Evolutionary conservation across 2,329 filamentous ascomycete species (phyloP).

Genomic region (Helotiales sp.): DNA sequence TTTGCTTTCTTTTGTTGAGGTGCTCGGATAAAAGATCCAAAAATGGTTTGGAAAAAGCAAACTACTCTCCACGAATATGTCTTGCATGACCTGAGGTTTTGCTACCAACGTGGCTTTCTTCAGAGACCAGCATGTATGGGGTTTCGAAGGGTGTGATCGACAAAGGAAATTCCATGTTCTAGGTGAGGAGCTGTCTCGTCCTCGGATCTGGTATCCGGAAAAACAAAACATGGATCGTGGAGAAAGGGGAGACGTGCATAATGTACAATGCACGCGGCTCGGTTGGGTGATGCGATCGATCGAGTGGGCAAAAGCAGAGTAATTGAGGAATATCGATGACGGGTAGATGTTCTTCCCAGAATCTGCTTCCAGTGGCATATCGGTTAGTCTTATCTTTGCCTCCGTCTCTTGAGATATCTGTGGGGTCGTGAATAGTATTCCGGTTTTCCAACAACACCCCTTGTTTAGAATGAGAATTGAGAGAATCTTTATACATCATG

Average conservation of each 20-base stretch:
- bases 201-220: background rate
- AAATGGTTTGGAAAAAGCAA: background rate
- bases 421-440: no score
- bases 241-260: background rate
- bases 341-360: no score
- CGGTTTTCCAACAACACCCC: no score
- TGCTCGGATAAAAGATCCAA: background rate
- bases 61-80: background rate
- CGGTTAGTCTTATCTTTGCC: background rate
- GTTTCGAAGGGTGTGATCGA: background rate
- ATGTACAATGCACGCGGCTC: background rate
- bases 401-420: no score
- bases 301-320: background rate
- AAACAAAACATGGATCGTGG: background rate
- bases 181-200: no score
- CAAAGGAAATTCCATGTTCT: background rate
- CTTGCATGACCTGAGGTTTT: no score
- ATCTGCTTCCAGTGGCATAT: background rate
- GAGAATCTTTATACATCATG: no score
- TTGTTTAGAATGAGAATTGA: background rate
- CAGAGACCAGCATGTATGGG: background rate
- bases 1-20: background rate
- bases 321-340: background rate
- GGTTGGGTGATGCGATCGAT: background rate
- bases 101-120: background rate